A percentile compares a stretch with the other conserved stretches of the same genome.
These are phyloP conservation scores for Berberis thunbergii DNA, from an alignment of 164 flowering plant species.

Conservation along the genomic window DNA sequence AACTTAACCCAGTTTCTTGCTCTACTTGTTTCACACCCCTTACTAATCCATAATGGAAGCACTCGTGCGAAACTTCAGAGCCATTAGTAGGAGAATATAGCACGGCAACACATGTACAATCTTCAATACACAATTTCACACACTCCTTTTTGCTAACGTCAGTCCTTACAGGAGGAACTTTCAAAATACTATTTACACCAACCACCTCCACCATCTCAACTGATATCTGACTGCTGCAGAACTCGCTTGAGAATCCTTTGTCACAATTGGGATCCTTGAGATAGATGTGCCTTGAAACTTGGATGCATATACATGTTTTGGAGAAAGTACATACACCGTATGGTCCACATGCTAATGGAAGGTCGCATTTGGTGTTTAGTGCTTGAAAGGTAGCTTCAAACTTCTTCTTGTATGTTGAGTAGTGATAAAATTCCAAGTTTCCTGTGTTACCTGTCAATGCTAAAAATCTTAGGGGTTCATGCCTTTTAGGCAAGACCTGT, in stretches of 20 bases:
- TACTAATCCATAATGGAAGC: constrained; percentile 46
- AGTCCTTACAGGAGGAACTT: constrained; percentile 13
- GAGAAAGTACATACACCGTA: constrained; percentile 61
- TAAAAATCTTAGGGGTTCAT: constrained; percentile 42
- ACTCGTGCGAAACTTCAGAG: constrained; percentile 13
- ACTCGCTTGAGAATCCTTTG: constrained; percentile 16
- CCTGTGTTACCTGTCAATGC: constrained; percentile 57
- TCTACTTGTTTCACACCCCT: constrained; percentile 56
- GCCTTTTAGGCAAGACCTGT: constrained; percentile 23
- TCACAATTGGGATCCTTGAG: constrained; percentile 21
- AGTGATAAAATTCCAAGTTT: constrained; percentile 55
- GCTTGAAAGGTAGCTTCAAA: constrained; percentile 63
- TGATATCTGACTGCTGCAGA: constrained; percentile 21
- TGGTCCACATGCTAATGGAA: constrained; percentile 69
- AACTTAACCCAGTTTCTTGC: constrained; percentile 27
- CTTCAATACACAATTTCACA: constrained; percentile 32
- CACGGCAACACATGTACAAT: constrained; percentile 60
- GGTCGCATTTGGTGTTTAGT: constrained; percentile 59
- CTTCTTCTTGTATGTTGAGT: constrained; percentile 31
- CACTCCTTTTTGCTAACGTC: constrained; percentile 51
- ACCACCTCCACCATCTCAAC: constrained; percentile 52
- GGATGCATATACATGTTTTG: constrained; percentile 54
- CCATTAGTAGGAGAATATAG: constrained; percentile 20
- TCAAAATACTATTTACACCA: constrained; percentile 41
- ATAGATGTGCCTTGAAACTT: constrained; percentile 5